A percentile compares a stretch with the other conserved stretches of the same genome.
phyloP scores from a whole-genome alignment of 1,284 basidiomycete species.

The Ceratobasidium theobromae region DNA sequence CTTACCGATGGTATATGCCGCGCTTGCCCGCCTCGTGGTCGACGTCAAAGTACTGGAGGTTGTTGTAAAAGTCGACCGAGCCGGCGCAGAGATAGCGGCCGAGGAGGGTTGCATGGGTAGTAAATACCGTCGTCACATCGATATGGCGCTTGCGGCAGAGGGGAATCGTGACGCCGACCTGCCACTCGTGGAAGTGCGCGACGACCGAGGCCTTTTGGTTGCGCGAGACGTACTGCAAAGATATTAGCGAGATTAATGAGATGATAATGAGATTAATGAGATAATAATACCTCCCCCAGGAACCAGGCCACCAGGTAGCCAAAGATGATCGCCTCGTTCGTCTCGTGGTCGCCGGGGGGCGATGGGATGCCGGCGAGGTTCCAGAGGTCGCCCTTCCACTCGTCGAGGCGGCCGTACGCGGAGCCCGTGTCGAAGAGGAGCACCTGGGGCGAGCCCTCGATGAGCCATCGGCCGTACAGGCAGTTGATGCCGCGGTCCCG shows the following conservation, averaged over 20 bases:
- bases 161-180: slow-evolving; percentile 95
- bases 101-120: slow-evolving; percentile 97
- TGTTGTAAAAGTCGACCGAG: slow-evolving; percentile 98
- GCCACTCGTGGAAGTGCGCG: slow-evolving; percentile 99
- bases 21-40: slow-evolving; percentile 99
- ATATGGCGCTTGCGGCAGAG: slow-evolving; percentile 95
- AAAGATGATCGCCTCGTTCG: slow-evolving; percentile 98
- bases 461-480: slow-evolving; percentile 96
- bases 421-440: slow-evolving; percentile 94
- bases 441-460: slow-evolving; percentile 92
- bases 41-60: slow-evolving; percentile 98
- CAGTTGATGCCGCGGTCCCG: slow-evolving; percentile 86
- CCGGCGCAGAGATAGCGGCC: slow-evolving; percentile 98
- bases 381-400: slow-evolving; percentile 99
- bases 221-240: slow-evolving; percentile 69
- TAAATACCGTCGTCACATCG: slow-evolving; percentile 97
- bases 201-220: slow-evolving; percentile 84
- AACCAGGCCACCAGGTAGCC: slow-evolving; percentile 99
- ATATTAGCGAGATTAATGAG: slow-evolving; percentile 33
- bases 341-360: slow-evolving; percentile 94
- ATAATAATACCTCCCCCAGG: slow-evolving; percentile 78
- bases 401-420: slow-evolving; percentile 85
- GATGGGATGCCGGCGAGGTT: slow-evolving; percentile 96
- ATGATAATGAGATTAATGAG: no score
- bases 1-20: slow-evolving; percentile 73